These are phyloP conservation scores for Graphilbum fragrans DNA, from an alignment of 2,329 filamentous ascomycete genomes.

Conservation along the genomic window DNA sequence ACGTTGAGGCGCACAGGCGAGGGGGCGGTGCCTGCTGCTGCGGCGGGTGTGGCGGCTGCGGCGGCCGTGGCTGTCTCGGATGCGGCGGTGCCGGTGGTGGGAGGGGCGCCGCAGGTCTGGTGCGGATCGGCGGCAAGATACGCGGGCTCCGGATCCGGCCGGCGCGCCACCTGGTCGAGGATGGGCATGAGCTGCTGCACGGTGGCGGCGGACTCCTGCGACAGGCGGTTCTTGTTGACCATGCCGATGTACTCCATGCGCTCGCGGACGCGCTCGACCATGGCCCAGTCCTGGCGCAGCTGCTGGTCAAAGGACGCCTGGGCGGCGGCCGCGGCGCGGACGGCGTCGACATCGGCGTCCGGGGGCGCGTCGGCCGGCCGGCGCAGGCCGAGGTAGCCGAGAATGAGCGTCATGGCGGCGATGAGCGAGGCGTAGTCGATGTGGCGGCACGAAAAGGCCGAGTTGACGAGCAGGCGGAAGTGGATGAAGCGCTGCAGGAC, in stretches of 20 bases:
- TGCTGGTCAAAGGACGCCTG: slow-evolving; percentile 12
- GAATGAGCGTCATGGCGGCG: slow-evolving; percentile 35
- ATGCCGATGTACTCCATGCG: slow-evolving; percentile 26
- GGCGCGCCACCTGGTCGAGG: slow-evolving; percentile 16
- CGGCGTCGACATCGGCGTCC: not conserved
- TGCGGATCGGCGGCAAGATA: not conserved
- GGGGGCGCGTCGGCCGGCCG: slow-evolving; percentile 2
- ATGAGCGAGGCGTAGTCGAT: slow-evolving; percentile 40
- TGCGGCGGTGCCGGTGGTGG: too few species aligned
- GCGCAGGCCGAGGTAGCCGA: slow-evolving; percentile 32
- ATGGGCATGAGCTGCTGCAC: slow-evolving; percentile 30
- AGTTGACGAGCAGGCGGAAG: slow-evolving; percentile 28
- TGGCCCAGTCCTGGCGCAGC: slow-evolving; percentile 19
- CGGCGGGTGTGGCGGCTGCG: not conserved
- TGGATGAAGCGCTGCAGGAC: slow-evolving; percentile 34
- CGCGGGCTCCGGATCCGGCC: slow-evolving; percentile 4
- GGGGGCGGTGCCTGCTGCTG: slow-evolving; percentile 3
- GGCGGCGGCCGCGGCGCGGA: not conserved
- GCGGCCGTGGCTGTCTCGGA: not conserved
- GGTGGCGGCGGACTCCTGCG: slow-evolving; percentile 28
- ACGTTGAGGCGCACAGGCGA: slow-evolving; percentile 25
- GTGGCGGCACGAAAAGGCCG: slow-evolving; percentile 30
- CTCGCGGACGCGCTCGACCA: slow-evolving; percentile 23
- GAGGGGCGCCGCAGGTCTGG: too few species aligned
- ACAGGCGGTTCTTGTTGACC: slow-evolving; percentile 26